Evolutionary conservation across 2,329 filamentous ascomycete species (phyloP).

Genomic region (Stachybotrys echinatus): DNA sequence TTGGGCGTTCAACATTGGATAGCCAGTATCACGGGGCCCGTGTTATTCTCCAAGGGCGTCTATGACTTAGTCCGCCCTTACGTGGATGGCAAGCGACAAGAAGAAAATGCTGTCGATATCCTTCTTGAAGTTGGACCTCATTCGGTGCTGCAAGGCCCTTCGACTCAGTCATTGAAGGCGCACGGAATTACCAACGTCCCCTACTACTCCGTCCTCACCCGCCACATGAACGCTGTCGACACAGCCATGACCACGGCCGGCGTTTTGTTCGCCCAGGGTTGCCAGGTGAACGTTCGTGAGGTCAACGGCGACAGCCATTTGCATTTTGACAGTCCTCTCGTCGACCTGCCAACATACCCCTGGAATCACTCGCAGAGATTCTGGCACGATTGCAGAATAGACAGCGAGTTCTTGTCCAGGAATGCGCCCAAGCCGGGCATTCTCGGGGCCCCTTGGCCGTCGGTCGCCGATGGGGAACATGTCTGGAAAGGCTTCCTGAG

Average conservation of each 20-base stretch:
- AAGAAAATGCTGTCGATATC: background rate
- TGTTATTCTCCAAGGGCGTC: background rate
- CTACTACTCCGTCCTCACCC: slow-evolving; percentile 6
- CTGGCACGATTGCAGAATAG: background rate
- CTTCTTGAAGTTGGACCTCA: background rate
- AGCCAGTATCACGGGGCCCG: background rate
- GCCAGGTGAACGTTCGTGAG: background rate
- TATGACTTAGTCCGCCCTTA: background rate
- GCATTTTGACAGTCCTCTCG: background rate
- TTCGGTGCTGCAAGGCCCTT: background rate
- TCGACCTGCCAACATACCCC: background rate
- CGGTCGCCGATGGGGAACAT: slow-evolving; percentile 6
- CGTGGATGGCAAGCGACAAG: background rate
- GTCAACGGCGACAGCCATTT: background rate
- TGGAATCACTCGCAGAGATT: slow-evolving; percentile 3
- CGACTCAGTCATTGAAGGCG: background rate
- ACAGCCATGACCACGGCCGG: background rate
- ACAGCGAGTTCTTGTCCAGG: slow-evolving; percentile 2
- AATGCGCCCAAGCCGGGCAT: slow-evolving; percentile 12
- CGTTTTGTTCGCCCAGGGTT: background rate
- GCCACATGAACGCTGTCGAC: background rate
- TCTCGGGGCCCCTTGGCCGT: slow-evolving; percentile 7
- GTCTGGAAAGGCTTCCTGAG: slow-evolving; percentile 15
- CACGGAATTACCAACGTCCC: background rate
- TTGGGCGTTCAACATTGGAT: background rate